Percentiles rank a stretch among this genome's conserved stretches.
These are phyloP conservation scores for Pseudopediastrum boryanum DNA, from an alignment of 139 green algal species.

Conservation along the genomic window DNA sequence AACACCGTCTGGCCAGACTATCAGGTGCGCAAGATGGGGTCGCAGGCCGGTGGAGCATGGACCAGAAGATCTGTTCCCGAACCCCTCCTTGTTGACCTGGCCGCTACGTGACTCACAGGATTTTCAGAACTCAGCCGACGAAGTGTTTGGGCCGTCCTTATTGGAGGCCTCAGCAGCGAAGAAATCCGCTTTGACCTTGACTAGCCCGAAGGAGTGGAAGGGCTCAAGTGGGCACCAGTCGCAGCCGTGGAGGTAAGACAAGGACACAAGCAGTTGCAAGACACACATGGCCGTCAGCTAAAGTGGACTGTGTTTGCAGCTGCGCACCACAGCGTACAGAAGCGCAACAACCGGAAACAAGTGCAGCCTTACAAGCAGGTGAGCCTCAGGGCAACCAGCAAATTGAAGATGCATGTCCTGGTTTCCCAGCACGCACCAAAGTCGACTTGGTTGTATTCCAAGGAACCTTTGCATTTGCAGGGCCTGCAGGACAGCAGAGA, in stretches of 20 bases:
- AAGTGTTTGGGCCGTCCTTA: constrained; percentile 27
- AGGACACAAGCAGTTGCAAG: too few species aligned
- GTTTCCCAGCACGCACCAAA: neutral
- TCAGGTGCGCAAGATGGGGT: neutral
- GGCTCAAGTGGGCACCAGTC: neutral
- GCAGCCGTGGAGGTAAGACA: constrained; percentile 18
- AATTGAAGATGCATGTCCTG: neutral
- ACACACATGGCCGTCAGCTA: too few species aligned
- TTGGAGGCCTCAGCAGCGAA: constrained; percentile 3
- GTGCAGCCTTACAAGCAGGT: too few species aligned
- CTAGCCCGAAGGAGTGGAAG: neutral
- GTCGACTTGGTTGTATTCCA: neutral
- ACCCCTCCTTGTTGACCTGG: neutral
- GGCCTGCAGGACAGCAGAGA: constrained; percentile 9
- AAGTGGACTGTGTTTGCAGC: too few species aligned
- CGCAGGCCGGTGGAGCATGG: neutral
- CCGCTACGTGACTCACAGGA: constrained; percentile 13
- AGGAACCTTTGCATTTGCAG: neutral
- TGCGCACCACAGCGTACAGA: too few species aligned
- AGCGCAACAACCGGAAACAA: too few species aligned
- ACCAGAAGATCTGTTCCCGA: neutral
- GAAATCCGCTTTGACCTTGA: constrained; percentile 6
- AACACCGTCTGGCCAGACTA: constrained; percentile 27
- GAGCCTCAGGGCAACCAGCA: neutral
- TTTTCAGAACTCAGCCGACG: constrained; percentile 24